Percentiles rank a stretch among this genome's conserved stretches.
Conservation (phyloP, 495 filamentous ascomycete species). For the Glonium stellatum region DNA sequence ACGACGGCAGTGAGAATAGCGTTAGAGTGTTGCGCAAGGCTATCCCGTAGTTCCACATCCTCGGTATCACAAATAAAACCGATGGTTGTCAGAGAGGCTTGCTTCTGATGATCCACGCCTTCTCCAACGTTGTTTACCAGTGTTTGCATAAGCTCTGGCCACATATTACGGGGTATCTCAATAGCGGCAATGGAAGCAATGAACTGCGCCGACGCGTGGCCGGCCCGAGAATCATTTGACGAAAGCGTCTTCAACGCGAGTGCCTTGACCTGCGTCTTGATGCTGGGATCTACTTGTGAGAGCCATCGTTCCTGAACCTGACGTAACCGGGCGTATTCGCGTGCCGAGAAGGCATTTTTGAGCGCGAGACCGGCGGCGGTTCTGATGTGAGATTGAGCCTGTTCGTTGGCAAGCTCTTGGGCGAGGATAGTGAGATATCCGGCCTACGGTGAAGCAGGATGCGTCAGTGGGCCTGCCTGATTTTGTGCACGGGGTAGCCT, state of each 20-base stretch:
- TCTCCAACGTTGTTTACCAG: constrained; percentile 87
- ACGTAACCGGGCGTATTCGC: constrained; percentile 77
- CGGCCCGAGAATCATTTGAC: constrained; percentile 69
- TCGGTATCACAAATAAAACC: constrained; percentile 97
- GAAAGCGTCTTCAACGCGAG: constrained; percentile 77
- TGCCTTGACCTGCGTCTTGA: constrained; percentile 79
- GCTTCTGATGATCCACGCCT: constrained; percentile 79
- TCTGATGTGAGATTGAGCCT: constrained; percentile 72
- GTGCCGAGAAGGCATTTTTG: constrained; percentile 93
- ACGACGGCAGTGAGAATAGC: constrained; percentile 96
- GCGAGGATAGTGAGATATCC: constrained; percentile 85
- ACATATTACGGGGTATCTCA: constrained; percentile 86
- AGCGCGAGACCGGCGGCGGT: constrained; percentile 89
- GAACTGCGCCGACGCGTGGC: constrained; percentile 85
- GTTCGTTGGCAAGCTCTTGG: constrained; percentile 87
- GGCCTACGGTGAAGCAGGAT: constrained; percentile 50
- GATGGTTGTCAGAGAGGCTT: constrained; percentile 86
- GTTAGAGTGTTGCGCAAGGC: constrained; percentile 80
- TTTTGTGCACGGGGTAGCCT: constrained; percentile 10
- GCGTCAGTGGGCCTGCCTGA: constrained; percentile 14
- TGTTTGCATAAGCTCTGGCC: constrained; percentile 86
- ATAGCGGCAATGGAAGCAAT: constrained; percentile 91
- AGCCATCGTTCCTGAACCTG: constrained; percentile 90
- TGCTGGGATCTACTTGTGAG: constrained; percentile 63
- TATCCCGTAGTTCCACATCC: constrained; percentile 75